Evolutionary conservation across 2,329 filamentous ascomycete genomes (phyloP), one percentile per base, ranked within the genome.

Genomic region (Venturia asperata): DNA sequence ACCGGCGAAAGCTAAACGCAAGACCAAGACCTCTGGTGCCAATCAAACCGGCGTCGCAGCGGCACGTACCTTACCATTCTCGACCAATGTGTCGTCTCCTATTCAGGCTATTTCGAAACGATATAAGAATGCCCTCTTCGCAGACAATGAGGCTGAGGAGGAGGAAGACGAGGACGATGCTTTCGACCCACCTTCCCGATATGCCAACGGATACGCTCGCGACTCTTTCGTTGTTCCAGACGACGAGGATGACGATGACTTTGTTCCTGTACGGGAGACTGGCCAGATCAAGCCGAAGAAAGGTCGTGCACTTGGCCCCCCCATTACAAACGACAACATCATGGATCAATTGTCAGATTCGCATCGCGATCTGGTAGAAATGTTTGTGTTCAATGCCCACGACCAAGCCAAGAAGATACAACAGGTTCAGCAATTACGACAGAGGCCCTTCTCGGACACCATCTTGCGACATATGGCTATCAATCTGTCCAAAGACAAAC

Each of bases 401-500:
- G 75, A 75, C 24, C 65, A 85, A 19, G 85, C 88, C 69, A 84
- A 87, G 69, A 77, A 80, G 1, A 78, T 92, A 30, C 83, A 87
- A 69, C 83, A 85, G 67, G 78, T 79, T 30, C 83, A 84, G 62
- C 78, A 79, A 5, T 75, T 88, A 41, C 81, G 84, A 10, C 78
- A 80, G 27, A 81, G 83, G 4, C 80, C 81, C 0, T 94, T 94
- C 72, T 86, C 85, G 0, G 87, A 91, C 67, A 81, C 80, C 27
- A 81, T 90, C 17, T 81, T 92, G 62, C 84, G 87, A 43, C 83
- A 88, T 69, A 92, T 94, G 88, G 87, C 84, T 15, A 84, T 91
- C 62, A 76, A 80, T 42, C 88, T 89, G 80, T 89, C 89, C 0
- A 80, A 78, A 9, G 84, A 80, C 10, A 70, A 85, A 11, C 81